phyloP scores from a whole-genome alignment of 1,139 yeast genomes.

The Taphrina sp. region DNA sequence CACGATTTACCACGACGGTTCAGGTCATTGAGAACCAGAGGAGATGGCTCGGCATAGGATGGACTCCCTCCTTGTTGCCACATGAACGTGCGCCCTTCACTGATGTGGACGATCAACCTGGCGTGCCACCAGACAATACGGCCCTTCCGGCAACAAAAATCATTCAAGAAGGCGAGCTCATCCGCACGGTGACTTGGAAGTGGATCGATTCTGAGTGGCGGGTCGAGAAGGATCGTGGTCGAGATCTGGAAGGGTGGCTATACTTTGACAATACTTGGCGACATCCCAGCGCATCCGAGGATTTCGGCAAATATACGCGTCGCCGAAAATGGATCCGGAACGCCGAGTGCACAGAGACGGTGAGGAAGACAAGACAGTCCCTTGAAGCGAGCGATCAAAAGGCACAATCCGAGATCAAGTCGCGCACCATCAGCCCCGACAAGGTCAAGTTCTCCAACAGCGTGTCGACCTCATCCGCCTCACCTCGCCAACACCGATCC shows the following conservation, averaged over 20 bases:
- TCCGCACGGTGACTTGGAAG: constrained; percentile 55
- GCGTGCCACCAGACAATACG: constrained; percentile 72
- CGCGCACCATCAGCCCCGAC: constrained; percentile 2
- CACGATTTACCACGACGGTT: constrained; percentile 55
- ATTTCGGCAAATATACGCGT: constrained; percentile 80
- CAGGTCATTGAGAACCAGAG: constrained; percentile 95
- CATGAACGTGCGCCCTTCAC: constrained; percentile 94
- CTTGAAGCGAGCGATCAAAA: not conserved
- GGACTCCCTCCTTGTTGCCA: constrained; percentile 88
- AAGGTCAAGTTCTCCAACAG: not conserved
- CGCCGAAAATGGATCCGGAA: constrained; percentile 30
- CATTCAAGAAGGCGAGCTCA: constrained; percentile 48
- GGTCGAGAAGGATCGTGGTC: constrained; percentile 48
- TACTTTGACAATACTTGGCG: constrained; percentile 94
- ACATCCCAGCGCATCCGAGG: constrained; percentile 73
- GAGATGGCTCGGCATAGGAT: constrained; percentile 96
- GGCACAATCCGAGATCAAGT: not conserved
- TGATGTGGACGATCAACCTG: constrained; percentile 87
- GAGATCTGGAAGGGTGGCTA: constrained; percentile 74
- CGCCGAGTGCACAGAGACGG: constrained; percentile 24
- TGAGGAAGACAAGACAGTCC: no score
- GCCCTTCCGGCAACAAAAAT: constrained; percentile 73
- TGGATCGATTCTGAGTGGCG: constrained; percentile 96
- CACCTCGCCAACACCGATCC: not conserved
- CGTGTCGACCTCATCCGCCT: not conserved